A percentile compares a stretch with the other conserved stretches of the same genome.
Evolutionary conservation across 2,329 filamentous ascomycete genomes (phyloP).

Genomic region (Neofusicoccum cordaticola): DNA sequence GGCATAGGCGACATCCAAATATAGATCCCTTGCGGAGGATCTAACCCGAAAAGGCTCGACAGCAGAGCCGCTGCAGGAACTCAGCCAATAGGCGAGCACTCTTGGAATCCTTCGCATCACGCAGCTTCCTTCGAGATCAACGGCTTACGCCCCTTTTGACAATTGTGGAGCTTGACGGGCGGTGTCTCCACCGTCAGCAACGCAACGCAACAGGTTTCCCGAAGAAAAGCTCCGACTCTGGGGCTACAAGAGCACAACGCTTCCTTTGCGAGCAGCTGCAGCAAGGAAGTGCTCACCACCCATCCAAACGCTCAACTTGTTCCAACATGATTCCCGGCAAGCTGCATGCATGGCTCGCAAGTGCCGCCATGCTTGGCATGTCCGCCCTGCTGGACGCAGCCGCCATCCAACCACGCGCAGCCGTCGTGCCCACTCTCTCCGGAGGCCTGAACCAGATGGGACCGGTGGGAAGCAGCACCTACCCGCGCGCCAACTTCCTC

Average conservation of each 20-base stretch:
- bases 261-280: neutral
- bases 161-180: neutral
- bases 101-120: neutral
- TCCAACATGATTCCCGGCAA: neutral
- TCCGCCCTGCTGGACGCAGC: neutral
- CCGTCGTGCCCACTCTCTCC: constrained; percentile 17
- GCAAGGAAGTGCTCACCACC: neutral
- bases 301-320: neutral
- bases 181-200: neutral
- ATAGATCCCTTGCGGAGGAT: no score
- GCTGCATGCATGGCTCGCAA: neutral
- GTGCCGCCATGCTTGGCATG: neutral
- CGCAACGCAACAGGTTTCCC: neutral
- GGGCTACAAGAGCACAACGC: neutral
- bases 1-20: no score
- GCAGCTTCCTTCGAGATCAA: neutral
- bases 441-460: constrained; percentile 22
- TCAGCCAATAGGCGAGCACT: no score
- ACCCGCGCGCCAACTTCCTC: constrained; percentile 33
- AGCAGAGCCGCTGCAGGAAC: no score
- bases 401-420: neutral
- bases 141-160: neutral
- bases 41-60: no score
- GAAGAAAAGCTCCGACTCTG: neutral
- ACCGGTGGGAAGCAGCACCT: constrained; percentile 25